These are phyloP conservation scores for Saturnispora ahearnii DNA, from an alignment of 805 yeast genomes.

Conservation along the genomic window DNA sequence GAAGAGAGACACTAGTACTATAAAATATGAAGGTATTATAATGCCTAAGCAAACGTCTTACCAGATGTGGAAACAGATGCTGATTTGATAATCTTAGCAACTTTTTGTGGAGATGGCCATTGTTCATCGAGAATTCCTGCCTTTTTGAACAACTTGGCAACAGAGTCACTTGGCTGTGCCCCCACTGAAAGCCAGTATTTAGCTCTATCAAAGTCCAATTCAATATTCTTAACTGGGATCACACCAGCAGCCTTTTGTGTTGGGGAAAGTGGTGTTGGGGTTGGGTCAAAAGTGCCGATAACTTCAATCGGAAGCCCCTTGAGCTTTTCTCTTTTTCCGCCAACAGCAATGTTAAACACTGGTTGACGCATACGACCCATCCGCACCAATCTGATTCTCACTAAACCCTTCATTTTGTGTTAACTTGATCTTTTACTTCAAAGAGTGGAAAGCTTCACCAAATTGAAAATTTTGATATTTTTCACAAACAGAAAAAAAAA, in stretches of 20 bases:
- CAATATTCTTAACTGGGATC: constrained; percentile 65
- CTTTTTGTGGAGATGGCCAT: constrained; percentile 44
- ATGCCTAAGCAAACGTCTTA: constrained; percentile 19
- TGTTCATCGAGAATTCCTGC: constrained; percentile 59
- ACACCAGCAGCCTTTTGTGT: constrained; percentile 48
- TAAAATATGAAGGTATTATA: background rate
- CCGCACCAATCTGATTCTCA: constrained; percentile 83
- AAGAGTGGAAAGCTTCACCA: background rate
- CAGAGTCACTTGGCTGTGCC: constrained; percentile 85
- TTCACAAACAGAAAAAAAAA: background rate
- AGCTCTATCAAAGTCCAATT: constrained; percentile 78
- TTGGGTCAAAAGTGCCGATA: constrained; percentile 86
- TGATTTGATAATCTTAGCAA: constrained; percentile 11
- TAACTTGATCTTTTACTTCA: background rate
- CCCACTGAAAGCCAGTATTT: constrained; percentile 98
- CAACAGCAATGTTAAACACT: constrained; percentile 84
- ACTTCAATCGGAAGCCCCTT: constrained; percentile 90
- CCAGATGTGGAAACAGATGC: constrained; percentile 17
- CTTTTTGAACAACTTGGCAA: constrained; percentile 64
- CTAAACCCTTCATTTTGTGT: constrained; percentile 50
- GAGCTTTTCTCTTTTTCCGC: constrained; percentile 67
- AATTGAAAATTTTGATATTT: background rate
- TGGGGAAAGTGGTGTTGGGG: constrained; percentile 58
- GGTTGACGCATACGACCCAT: constrained; percentile 89
- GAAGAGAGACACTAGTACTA: background rate